A percentile compares a stretch with the other conserved stretches of the same genome.
Conservation (phyloP, 2,329 filamentous ascomycete species). For the Tolypocladium sp. region DNA sequence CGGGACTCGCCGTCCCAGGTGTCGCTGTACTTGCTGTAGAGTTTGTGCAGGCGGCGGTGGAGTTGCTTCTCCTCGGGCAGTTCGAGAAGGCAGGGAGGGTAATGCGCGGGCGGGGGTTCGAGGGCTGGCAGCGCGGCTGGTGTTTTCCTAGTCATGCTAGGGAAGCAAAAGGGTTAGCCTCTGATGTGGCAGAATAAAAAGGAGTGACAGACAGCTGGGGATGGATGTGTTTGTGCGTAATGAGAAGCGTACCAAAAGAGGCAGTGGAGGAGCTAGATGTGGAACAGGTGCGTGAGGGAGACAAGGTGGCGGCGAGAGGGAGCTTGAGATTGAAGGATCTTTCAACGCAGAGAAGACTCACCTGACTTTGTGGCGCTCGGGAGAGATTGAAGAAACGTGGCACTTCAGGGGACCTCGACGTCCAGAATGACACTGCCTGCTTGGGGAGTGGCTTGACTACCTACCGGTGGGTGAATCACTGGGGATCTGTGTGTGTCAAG, state of each 20-base stretch:
- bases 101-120: background rate
- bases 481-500: too few species aligned
- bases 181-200: background rate
- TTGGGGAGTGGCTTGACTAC: too few species aligned
- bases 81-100: slow-evolving; percentile 1
- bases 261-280: background rate
- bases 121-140: background rate
- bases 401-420: background rate
- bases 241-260: background rate
- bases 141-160: background rate
- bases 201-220: background rate
- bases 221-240: background rate
- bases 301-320: background rate
- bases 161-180: background rate
- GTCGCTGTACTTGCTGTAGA: background rate
- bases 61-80: background rate
- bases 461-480: too few species aligned
- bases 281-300: background rate
- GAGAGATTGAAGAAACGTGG: too few species aligned
- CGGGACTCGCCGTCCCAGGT: slow-evolving; percentile 3
- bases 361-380: background rate
- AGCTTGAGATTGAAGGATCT: background rate
- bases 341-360: background rate
- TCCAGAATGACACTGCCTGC: background rate
- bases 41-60: background rate